Base-by-base conservation (phyloP, 305 asterid species). In the Rubia tinctorum region DNA sequence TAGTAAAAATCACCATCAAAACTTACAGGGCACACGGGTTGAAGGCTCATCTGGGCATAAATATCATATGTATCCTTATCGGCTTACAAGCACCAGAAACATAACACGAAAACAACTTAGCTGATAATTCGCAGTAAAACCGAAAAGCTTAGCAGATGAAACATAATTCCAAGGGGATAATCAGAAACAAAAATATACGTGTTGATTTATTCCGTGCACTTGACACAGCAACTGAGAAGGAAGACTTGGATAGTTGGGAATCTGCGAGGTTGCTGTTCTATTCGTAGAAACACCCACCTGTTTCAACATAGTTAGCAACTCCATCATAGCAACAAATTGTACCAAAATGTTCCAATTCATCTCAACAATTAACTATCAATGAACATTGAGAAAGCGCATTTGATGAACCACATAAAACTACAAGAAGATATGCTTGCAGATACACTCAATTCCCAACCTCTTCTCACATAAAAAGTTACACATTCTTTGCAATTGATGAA, bases 251-350 rank as follows among this genome's bases (percentile, higher is more conserved):
- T 93, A 93, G 77, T 86, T 93, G 0, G 97, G 96, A 27, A 90
- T 87, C 69, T 93, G 98, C 5, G 94, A 83, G 51, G 96, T 88
- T 53, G 97, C 90, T 40, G 93, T 78, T 80, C 96, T 85, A 72
- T 93, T 93, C 4, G 98, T 93, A 51, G 98, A 93, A 72, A 85
- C 96, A 34, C 96, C 96, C 77, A 93, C 94, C 97, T 93, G 90
- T 73, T 78, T 42, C 69, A 76, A 72, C 27, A 25, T 40, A 65
- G 70, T 25, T 20, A 15, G 2, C 58, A 15, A 15, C 6, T 51
- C 18, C 20, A 12, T 51, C 10, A 51, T 1, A 43, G 8, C 47
- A 7, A 43, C 12, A 7, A 43, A 55, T n/a, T 42, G 45, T 42
- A 5, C 45, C 47, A 10, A 43, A 7, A 34, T 34, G 39, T 43